Evolutionary conservation across 2,329 filamentous ascomycete species (phyloP).

Genomic region (Exophiala dermatitidis): DNA sequence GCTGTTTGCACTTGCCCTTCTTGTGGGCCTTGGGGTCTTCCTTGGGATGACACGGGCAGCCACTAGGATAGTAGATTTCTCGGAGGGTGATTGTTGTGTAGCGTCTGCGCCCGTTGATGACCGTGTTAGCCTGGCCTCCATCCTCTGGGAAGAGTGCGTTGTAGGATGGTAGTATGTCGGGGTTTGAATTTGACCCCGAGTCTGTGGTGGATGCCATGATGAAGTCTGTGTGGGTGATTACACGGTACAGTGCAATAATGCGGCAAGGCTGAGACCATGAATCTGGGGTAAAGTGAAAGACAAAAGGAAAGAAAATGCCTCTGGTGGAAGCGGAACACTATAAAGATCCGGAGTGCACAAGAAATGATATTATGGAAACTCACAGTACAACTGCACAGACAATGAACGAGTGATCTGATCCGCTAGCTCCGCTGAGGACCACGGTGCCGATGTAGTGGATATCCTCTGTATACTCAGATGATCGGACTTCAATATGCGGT

Average conservation of each 20-base stretch:
- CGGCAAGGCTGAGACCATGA: background rate
- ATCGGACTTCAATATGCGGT: background rate
- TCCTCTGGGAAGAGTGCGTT: slow-evolving; percentile 22
- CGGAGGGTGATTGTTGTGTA: slow-evolving; percentile 26
- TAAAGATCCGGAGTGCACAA: background rate
- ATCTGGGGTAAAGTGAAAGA: slow-evolving; percentile 1
- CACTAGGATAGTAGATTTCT: slow-evolving; percentile 23
- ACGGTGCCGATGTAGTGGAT: background rate
- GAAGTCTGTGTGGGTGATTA: background rate
- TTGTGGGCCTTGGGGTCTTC: slow-evolving; percentile 8
- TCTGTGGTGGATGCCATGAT: slow-evolving; percentile 9
- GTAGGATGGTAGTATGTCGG: slow-evolving; percentile 15
- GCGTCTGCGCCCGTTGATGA: slow-evolving; percentile 18
- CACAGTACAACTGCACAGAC: background rate
- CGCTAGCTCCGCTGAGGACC: background rate
- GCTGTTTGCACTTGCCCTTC: slow-evolving; percentile 17
- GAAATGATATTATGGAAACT: slow-evolving; percentile 3
- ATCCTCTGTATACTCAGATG: background rate
- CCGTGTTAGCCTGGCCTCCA: slow-evolving; percentile 10
- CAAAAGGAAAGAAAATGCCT: background rate
- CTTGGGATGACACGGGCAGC: slow-evolving; percentile 25
- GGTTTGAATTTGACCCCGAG: no score
- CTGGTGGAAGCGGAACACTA: slow-evolving; percentile 9
- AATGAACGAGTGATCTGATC: background rate
- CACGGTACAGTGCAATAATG: background rate